Percentiles rank a stretch among this genome's conserved stretches.
Conservation (phyloP, 805 yeast species). For the Suhomyces sp. region DNA sequence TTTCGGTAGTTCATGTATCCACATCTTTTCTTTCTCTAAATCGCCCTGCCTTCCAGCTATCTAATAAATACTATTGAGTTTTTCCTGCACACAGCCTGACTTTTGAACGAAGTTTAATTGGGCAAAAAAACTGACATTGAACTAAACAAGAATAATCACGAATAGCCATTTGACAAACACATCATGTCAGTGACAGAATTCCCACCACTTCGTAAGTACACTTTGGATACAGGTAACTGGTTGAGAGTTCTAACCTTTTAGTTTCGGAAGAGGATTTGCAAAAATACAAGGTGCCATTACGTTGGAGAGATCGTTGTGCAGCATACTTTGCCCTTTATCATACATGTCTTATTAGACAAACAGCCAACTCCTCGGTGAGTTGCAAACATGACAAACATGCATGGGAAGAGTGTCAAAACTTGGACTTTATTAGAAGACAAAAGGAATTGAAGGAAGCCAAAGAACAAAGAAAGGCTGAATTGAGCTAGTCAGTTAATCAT, state of each 20-base stretch:
- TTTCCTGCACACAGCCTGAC: conserved; percentile 5
- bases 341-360: conserved; percentile 43
- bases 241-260: conserved; percentile 24
- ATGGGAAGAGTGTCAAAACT: conserved; percentile 82
- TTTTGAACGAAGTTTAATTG: conserved; percentile 14
- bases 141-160: neutral
- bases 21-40: neutral
- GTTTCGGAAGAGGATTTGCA: conserved; percentile 85
- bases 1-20: neutral
- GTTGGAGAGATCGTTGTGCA: conserved; percentile 84
- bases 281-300: conserved; percentile 70
- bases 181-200: conserved; percentile 39
- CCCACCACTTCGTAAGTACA: conserved; percentile 42
- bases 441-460: conserved; percentile 62
- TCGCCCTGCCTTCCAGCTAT: neutral
- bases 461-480: conserved; percentile 33
- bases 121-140: conserved; percentile 3
- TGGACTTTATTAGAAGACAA: conserved; percentile 79
- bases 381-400: conserved; percentile 77
- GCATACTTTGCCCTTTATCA: conserved; percentile 44
- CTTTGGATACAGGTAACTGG: neutral
- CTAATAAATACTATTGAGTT: neutral
- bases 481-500: neutral
- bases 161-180: neutral
- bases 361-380: conserved; percentile 44